A percentile compares a stretch with the other conserved stretches of the same genome.
phyloP scores from a whole-genome alignment of 1,284 basidiomycete genomes.

The Microbotryomycetes sp. region DNA sequence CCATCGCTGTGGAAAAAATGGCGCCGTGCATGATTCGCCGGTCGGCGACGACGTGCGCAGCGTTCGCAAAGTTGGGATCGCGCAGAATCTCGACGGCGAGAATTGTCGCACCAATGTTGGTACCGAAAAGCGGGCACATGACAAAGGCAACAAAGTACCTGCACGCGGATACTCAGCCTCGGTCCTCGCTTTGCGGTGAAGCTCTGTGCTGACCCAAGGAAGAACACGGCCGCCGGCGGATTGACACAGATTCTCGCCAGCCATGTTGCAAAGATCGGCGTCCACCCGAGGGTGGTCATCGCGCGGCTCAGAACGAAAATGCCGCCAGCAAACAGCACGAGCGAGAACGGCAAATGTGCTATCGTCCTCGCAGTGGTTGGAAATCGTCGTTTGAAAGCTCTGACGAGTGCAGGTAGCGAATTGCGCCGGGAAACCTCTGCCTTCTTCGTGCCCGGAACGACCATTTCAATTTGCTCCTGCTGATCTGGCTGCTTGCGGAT shows the following conservation, averaged over 20 bases:
- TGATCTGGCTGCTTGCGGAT: neutral
- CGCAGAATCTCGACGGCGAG: conserved; percentile 62
- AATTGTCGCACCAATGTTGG: conserved; percentile 90
- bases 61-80: conserved; percentile 23
- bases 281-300: conserved; percentile 81
- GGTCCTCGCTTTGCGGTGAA: neutral
- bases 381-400: conserved; percentile 45
- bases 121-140: conserved; percentile 57
- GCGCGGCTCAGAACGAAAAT: conserved; percentile 93
- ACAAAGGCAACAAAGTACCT: conserved; percentile 24
- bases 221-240: conserved; percentile 50
- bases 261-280: conserved; percentile 73
- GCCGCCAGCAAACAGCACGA: conserved; percentile 87
- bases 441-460: conserved; percentile 7
- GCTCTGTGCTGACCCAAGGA: conserved; percentile 12
- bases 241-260: conserved; percentile 47
- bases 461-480: conserved; percentile 21
- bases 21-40: conserved; percentile 39
- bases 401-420: conserved; percentile 28
- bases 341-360: conserved; percentile 64
- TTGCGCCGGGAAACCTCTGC: neutral
- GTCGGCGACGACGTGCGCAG: conserved; percentile 36
- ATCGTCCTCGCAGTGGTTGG: conserved; percentile 67
- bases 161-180: neutral
- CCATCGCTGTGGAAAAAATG: conserved; percentile 60